Conservation (phyloP, 1,139 yeast species). For the Magnusiomyces ingens region DNA sequence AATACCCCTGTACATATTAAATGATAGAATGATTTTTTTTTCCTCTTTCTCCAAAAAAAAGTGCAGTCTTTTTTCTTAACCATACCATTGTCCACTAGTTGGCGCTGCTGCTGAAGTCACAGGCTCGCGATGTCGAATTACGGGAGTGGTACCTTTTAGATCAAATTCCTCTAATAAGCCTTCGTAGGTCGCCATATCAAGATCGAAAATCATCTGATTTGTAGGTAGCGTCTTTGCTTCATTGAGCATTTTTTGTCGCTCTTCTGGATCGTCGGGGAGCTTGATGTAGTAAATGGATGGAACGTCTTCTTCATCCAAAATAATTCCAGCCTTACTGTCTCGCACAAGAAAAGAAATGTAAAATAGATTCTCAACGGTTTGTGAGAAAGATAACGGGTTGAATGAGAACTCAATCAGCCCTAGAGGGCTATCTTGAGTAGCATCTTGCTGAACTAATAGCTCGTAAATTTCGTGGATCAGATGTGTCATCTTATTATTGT, state of each 20-base stretch:
- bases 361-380: constrained; percentile 77
- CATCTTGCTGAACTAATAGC: constrained; percentile 15
- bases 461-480: constrained; percentile 31
- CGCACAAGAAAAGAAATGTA: constrained; percentile 72
- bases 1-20: too few relatives aligned
- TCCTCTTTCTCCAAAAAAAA: too few relatives aligned
- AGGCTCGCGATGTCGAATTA: constrained; percentile 16
- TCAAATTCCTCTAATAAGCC: constrained; percentile 30
- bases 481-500: constrained; percentile 26
- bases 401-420: constrained; percentile 61
- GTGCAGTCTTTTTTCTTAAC: too few relatives aligned
- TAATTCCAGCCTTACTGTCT: constrained; percentile 56
- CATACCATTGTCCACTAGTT: background rate
- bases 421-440: constrained; percentile 38
- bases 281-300: constrained; percentile 36
- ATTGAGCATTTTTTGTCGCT: constrained; percentile 27
- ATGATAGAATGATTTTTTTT: too few relatives aligned
- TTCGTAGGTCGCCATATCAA: constrained; percentile 62
- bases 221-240: constrained; percentile 31
- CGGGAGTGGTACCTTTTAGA: constrained; percentile 16
- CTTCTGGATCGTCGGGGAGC: constrained; percentile 25
- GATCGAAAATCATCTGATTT: constrained; percentile 62
- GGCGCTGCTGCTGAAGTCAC: constrained; percentile 1
- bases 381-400: constrained; percentile 70
- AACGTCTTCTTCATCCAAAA: constrained; percentile 43